These are phyloP conservation scores for Dictyostelium discoideum DNA, from an alignment of 78 protist species.

Conservation along the genomic window dicty_2.7 NC_007089.4:566501-567000, in stretches of 20 bases:
- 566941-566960: background rate
- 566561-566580: constrained; percentile 20
- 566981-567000: background rate
- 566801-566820: constrained; percentile 74
- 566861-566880: constrained; percentile 71
- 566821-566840: constrained; percentile 20
- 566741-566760: constrained; percentile 56
- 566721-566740: constrained; percentile 24
- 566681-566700: constrained; percentile 80
- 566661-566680: constrained; percentile 33
- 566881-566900: constrained; percentile 27
- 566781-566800: constrained; percentile 59
- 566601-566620: constrained; percentile 46
- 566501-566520: constrained; percentile 54
- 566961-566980: background rate
- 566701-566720: constrained; percentile 28
- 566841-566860: constrained; percentile 48
- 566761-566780: constrained; percentile 15
- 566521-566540: constrained; percentile 25
- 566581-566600: constrained; percentile 34
- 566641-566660: constrained; percentile 12
- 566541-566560: constrained; percentile 30
- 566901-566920: constrained; percentile 7
- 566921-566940: background rate
- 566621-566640: constrained; percentile 46